Evolutionary conservation across 148 eudicot genomes (phyloP).

Genomic region (Fallopia convolvulus): DNA sequence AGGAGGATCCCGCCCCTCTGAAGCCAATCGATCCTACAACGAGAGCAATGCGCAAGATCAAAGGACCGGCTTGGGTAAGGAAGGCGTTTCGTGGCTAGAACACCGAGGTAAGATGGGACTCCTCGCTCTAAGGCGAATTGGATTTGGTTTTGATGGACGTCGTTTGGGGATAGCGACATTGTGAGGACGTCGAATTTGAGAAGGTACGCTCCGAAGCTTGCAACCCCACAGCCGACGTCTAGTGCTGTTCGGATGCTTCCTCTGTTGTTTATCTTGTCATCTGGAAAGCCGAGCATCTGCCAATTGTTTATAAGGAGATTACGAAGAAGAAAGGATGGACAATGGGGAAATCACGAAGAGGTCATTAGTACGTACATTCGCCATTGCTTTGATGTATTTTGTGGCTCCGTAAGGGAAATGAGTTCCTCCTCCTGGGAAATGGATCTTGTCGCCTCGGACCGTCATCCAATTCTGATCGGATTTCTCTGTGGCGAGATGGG

Average conservation of each 20-base stretch:
- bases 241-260: constrained; percentile 35
- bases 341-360: no score
- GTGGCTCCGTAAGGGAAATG: constrained; percentile 44
- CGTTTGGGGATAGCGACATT: constrained; percentile 44
- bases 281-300: constrained; percentile 38
- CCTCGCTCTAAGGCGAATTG: constrained; percentile 46
- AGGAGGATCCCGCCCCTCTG: constrained; percentile 36
- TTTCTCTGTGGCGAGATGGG: constrained; percentile 46
- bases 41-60: constrained; percentile 45
- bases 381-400: constrained; percentile 36
- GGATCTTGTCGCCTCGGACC: constrained; percentile 39
- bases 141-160: constrained; percentile 44
- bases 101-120: constrained; percentile 40
- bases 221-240: constrained; percentile 46
- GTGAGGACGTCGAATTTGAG: constrained; percentile 33
- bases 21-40: constrained; percentile 46
- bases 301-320: neutral
- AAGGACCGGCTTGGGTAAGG: constrained; percentile 47
- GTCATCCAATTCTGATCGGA: constrained; percentile 51
- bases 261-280: constrained; percentile 29
- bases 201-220: constrained; percentile 48
- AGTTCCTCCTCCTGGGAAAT: constrained; percentile 48
- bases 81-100: constrained; percentile 37
- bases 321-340: neutral
- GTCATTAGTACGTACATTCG: constrained; percentile 16